Base-by-base conservation (phyloP, 345 rosid species). In the Ricinus communis region DNA sequence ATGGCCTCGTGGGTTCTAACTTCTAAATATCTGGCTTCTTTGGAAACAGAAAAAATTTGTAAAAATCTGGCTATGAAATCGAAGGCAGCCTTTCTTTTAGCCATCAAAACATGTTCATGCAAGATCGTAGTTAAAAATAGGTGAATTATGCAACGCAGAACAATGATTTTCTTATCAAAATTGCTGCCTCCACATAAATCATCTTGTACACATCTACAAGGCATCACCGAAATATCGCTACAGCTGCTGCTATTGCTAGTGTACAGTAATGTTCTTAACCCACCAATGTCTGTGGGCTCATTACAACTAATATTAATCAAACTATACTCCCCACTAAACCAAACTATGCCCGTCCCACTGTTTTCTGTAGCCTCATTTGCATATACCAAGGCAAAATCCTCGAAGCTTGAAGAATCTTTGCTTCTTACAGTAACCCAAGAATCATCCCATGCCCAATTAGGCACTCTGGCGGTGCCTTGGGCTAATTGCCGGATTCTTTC, bases 401-500 rank as follows among this genome's bases (percentile, higher is more conserved):
- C 62, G 31, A 36, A 27, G 55, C n/a, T 46, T 33, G 36, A 5
- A 3, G 69, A 7, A 16, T 50, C 55, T 31, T 66, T 73, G 73
- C 80, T 68, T 75, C 93, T 80, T 21, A 88, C 86, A 0, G 85
- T 79, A 30, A 74, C 21, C 93, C 90, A 88, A 40, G 38, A 69
- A 49, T 78, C 85, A 66, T 83, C 86, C 67, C 49, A 65, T 33
- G 60, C 62, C 93, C 85, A 83, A 22, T 46, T 63, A 22, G 65
- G 72, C 50, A 57, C 28, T 9, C 19, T 36, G 43, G 9, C 22
- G 33, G 40, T 52, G 25, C 21, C 76, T 24, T 62, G 67, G n/a
- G 74, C 51, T 82, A 83, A 67, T 51, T 76, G 62, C 69, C 27
- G 49, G 28, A 86, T 82, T 64, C 89, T 86, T 68, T 78, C 69